Base-by-base conservation (phyloP, 768 basidiomycete genomes). In the Lentinula lateritia region DNA sequence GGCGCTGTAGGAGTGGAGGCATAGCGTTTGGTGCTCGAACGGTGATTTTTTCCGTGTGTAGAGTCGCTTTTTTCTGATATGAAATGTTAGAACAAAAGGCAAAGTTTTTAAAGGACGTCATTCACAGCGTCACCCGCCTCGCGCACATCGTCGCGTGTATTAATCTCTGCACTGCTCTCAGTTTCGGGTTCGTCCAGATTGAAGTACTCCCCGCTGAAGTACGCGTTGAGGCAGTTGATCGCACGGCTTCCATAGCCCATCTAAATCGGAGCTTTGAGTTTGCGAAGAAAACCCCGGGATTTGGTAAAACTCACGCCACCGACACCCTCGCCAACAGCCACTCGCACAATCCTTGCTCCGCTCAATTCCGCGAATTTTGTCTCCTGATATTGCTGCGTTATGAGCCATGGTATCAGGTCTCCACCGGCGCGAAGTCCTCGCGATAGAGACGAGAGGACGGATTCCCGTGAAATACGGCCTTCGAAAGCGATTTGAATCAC, bases 231-330 rank as follows among this genome's bases (percentile, higher is more conserved):
- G 0, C 88, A 86, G 64, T 95, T 83, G 54, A 99, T 74, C 2
- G 97, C 93, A 43, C 94, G 83, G 18, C 90, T 86, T 5, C 97
- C 97, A 69, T 98, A 98, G 10, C 97, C 96, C 95, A 98, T 98
- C 93, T 96, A 67, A 15, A 15, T 9, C 7, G 4, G 13, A 16
- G 13, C 28, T 23, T 20, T 23, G 2, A 42, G 10, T 39, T 20
- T 7, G 12, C 6, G 13, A 36, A 38, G 28, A 23, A 55, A 32
- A 60, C 10, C 20, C 58, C 59, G 66, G 57, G 39, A 50, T 42
- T 1, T 41, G 36, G 34, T 32, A 42, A 12, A 5, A 79, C 89
- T 70, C 65, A 95, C 94, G 67, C 86, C 90, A 42, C 91, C 86
- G 70, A 96, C 96, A 71, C 98, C 95, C 0, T 97, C 97, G 75